phyloP scores from a whole-genome alignment of 2,329 filamentous ascomycete genomes.

The Diaporthe australafricana region DNA sequence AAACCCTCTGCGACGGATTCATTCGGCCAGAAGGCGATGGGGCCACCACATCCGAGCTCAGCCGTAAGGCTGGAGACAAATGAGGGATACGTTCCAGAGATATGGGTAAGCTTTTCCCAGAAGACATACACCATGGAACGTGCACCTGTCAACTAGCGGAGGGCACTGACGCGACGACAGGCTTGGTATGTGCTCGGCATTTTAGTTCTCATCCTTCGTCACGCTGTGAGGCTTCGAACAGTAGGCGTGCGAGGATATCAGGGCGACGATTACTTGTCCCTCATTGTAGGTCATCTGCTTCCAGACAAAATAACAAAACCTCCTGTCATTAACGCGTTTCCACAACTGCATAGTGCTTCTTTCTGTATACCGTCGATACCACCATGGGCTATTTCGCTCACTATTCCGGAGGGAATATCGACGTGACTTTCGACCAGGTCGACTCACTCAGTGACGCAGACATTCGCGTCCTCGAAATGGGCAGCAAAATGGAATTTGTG shows the following conservation, averaged over 20 bases:
- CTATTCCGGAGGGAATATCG: conserved; percentile 11
- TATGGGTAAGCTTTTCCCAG: background rate
- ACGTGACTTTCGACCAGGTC: conserved; percentile 12
- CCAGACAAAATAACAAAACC: background rate
- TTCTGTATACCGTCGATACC: conserved; percentile 1
- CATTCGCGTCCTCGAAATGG: conserved; percentile 16
- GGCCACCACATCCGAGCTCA: conserved; percentile 1
- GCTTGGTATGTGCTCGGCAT: background rate
- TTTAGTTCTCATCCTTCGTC: conserved; percentile 7
- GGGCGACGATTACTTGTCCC: conserved; percentile 10
- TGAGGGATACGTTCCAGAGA: background rate
- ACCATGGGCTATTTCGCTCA: conserved; percentile 19
- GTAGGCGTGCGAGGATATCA: background rate
- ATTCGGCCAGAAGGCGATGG: background rate
- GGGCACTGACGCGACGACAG: background rate
- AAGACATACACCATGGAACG: too few species aligned
- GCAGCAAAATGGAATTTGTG: conserved; percentile 28
- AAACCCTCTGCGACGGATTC: background rate
- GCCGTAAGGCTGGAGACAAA: conserved; percentile 8
- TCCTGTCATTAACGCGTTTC: background rate
- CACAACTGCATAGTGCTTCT: background rate
- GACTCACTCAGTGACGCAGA: conserved; percentile 3
- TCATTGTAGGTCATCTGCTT: background rate
- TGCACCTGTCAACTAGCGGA: too few species aligned
- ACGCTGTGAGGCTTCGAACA: conserved; percentile 4